phyloP scores from a whole-genome alignment of 2,329 filamentous ascomycete species.

The Fusarium scirpi region DNA sequence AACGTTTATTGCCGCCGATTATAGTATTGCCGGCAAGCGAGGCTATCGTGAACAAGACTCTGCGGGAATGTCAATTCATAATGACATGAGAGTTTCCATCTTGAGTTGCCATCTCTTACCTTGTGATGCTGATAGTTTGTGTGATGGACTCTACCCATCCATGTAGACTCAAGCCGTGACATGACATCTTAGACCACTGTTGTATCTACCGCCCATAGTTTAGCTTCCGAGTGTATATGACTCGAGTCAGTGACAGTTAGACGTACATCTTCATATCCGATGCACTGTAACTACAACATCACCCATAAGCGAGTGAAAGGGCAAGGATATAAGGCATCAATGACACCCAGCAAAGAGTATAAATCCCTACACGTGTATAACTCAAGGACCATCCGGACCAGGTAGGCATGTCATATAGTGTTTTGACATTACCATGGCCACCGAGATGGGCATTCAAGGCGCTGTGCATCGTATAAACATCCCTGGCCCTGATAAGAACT shows the following conservation, averaged over 20 bases:
- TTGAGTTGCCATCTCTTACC: not conserved
- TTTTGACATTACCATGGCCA: not conserved
- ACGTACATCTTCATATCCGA: not conserved
- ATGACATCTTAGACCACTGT: not conserved
- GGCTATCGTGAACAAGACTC: constrained; percentile 3
- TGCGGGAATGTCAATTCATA: not conserved
- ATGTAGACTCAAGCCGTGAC: not conserved
- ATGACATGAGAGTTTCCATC: not conserved
- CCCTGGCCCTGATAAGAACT: not conserved
- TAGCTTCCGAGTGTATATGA: not conserved
- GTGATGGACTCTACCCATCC: not conserved
- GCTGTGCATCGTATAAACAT: not conserved
- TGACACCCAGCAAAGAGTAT: not conserved
- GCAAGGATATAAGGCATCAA: not conserved
- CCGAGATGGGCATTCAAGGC: not conserved
- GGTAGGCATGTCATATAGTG: not conserved
- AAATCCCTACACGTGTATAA: not conserved
- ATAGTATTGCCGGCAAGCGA: not conserved
- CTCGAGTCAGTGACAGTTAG: not conserved
- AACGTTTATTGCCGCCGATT: not conserved
- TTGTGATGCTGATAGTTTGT: not conserved
- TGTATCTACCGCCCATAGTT: not conserved
- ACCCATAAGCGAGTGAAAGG: not conserved
- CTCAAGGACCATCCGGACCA: not conserved
- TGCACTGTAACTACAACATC: not conserved